Percentiles rank a stretch among this genome's conserved stretches.
Conservation (phyloP, 192 early-diverging fungal genomes). For the Helicostylum pulchrum region DNA sequence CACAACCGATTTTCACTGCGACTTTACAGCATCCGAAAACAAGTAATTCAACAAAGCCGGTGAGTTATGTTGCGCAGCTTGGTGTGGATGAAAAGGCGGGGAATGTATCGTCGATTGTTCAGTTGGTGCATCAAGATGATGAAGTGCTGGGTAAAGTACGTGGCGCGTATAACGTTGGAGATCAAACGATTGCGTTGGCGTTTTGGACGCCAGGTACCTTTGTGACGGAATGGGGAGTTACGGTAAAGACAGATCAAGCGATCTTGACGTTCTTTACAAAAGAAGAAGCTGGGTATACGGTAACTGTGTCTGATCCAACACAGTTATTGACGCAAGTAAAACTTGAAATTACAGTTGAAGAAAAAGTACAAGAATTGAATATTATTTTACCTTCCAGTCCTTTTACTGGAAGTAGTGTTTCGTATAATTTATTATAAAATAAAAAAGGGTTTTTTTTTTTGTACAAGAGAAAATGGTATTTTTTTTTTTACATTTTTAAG, state of each 20-base stretch:
- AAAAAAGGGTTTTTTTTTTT: not conserved
- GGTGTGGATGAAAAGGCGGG: not conserved
- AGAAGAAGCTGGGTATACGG: not conserved
- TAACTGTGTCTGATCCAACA: slow-evolving; percentile 22
- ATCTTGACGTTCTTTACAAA: slow-evolving; percentile 14
- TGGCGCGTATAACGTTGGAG: slow-evolving; percentile 1
- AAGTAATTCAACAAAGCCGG: not conserved
- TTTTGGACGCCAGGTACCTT: slow-evolving; percentile 7
- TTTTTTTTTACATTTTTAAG: slow-evolving; percentile 5
- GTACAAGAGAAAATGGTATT: not conserved
- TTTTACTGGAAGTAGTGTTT: not conserved
- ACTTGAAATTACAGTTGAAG: not conserved
- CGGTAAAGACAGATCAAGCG: not conserved
- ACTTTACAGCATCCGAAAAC: slow-evolving; percentile 5
- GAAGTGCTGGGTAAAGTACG: not conserved
- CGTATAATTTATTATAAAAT: slow-evolving; percentile 9
- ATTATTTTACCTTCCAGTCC: not conserved
- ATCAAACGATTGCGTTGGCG: slow-evolving; percentile 11
- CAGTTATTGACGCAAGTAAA: slow-evolving; percentile 1
- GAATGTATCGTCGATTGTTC: not conserved
- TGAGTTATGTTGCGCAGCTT: slow-evolving; percentile 17
- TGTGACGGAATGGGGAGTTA: not conserved
- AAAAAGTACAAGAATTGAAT: not conserved
- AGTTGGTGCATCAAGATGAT: slow-evolving; percentile 1
- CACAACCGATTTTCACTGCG: slow-evolving; percentile 17